phyloP scores from a whole-genome alignment of 2,329 filamentous ascomycete genomes.

The Aspergillus hiratsukae region DNA sequence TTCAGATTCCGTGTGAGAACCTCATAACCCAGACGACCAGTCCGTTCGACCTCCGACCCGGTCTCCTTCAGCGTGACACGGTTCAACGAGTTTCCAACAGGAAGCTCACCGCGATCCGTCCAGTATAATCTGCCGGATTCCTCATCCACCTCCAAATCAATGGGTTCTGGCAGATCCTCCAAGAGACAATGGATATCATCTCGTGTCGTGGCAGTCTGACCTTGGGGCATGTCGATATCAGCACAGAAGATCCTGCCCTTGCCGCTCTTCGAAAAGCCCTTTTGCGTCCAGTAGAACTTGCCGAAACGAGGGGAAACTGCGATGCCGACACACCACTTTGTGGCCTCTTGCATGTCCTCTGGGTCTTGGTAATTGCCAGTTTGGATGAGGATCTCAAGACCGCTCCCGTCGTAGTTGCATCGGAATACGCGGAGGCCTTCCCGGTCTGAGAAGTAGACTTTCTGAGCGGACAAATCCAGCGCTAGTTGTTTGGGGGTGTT shows the following conservation, averaged over 20 bases:
- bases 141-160: conserved; percentile 55
- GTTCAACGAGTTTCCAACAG: conserved; percentile 53
- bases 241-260: conserved; percentile 53
- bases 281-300: conserved; percentile 59
- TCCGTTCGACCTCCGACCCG: conserved; percentile 21
- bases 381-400: conserved; percentile 38
- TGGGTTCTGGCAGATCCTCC: conserved; percentile 49
- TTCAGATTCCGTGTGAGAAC: conserved; percentile 35
- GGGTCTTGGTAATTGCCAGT: conserved; percentile 21
- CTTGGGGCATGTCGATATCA: conserved; percentile 36
- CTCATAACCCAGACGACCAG: conserved; percentile 17
- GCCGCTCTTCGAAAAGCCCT: conserved; percentile 50
- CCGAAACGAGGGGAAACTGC: conserved; percentile 41
- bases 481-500: conserved; percentile 48
- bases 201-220: conserved; percentile 31
- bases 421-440: conserved; percentile 40
- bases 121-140: conserved; percentile 49
- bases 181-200: conserved; percentile 44
- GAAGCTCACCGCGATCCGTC: conserved; percentile 58
- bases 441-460: conserved; percentile 43
- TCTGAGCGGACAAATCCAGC: conserved; percentile 21
- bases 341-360: conserved; percentile 32
- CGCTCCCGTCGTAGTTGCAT: conserved; percentile 32
- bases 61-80: conserved; percentile 21
- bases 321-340: conserved; percentile 55